phyloP scores from a whole-genome alignment of 441 rosid species.

The Gossypium schwendimanii region DNA sequence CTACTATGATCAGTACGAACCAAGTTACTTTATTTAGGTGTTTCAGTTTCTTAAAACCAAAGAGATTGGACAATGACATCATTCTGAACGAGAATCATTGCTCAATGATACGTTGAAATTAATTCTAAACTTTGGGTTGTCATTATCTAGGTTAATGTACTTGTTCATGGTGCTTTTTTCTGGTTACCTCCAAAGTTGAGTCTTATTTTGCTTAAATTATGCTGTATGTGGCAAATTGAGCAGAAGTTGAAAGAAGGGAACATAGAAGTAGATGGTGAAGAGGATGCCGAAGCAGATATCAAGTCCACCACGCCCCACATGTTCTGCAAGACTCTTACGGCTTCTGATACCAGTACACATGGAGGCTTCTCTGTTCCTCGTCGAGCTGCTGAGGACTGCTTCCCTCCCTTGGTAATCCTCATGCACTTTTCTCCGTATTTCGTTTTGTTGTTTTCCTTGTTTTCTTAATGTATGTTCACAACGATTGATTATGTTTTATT shows the following conservation, averaged over 20 bases:
- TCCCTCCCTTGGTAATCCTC: conserved; percentile 78
- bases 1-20: neutral
- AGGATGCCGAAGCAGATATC: conserved; percentile 44
- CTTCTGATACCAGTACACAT: conserved; percentile 97
- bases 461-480: neutral
- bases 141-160: neutral
- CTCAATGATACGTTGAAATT: neutral
- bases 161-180: neutral
- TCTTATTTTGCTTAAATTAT: conserved; percentile 6
- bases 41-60: neutral
- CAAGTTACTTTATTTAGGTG: neutral
- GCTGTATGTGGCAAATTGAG: conserved; percentile 38
- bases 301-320: conserved; percentile 79
- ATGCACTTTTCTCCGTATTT: neutral
- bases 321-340: conserved; percentile 98
- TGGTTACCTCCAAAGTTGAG: neutral
- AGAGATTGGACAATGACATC: neutral
- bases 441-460: neutral
- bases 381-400: conserved; percentile 98
- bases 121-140: neutral
- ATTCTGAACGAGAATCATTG: neutral
- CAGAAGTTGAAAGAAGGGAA: conserved; percentile 41
- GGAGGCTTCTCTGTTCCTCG: conserved; percentile 98
- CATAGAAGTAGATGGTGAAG: conserved; percentile 48
- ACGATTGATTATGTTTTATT: neutral